Evolutionary conservation across 2,329 filamentous ascomycete species (phyloP).

Genomic region (Aspergillus tubingensis): DNA sequence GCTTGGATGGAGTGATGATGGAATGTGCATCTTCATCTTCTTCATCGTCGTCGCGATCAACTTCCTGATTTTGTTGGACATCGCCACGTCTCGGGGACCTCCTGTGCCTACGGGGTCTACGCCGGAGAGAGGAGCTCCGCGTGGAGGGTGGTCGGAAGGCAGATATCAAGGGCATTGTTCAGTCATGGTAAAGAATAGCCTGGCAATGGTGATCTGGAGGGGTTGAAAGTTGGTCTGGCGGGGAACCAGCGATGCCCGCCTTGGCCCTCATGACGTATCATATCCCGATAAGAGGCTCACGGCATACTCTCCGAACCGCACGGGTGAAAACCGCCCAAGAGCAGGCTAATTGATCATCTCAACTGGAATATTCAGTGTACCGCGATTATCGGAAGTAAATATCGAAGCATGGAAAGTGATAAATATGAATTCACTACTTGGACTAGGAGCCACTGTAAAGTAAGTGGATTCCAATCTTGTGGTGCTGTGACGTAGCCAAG

Average conservation of each 20-base stretch:
- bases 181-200: not conserved
- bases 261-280: slow-evolving; percentile 12
- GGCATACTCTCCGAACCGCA: not conserved
- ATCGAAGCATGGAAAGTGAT: no score
- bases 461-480: no score
- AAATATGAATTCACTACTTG: no score
- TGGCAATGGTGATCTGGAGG: not conserved
- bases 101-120: slow-evolving; percentile 25
- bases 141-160: slow-evolving; percentile 38
- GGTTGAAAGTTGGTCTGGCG: not conserved
- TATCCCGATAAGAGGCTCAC: not conserved
- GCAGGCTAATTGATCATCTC: not conserved
- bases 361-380: not conserved
- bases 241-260: slow-evolving; percentile 6
- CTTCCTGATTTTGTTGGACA: not conserved
- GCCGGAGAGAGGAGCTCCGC: slow-evolving; percentile 28
- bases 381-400: not conserved
- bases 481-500: no score
- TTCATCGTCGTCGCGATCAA: slow-evolving; percentile 15
- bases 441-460: no score
- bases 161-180: slow-evolving; percentile 34
- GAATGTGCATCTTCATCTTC: slow-evolving; percentile 35
- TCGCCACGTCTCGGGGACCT: slow-evolving; percentile 14
- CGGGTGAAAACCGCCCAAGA: not conserved
- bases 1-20: slow-evolving; percentile 41